A percentile compares a stretch with the other conserved stretches of the same genome.
Evolutionary conservation across 257 asterid species (phyloP).

Genomic region (Fraxinus quadrangulata): DNA sequence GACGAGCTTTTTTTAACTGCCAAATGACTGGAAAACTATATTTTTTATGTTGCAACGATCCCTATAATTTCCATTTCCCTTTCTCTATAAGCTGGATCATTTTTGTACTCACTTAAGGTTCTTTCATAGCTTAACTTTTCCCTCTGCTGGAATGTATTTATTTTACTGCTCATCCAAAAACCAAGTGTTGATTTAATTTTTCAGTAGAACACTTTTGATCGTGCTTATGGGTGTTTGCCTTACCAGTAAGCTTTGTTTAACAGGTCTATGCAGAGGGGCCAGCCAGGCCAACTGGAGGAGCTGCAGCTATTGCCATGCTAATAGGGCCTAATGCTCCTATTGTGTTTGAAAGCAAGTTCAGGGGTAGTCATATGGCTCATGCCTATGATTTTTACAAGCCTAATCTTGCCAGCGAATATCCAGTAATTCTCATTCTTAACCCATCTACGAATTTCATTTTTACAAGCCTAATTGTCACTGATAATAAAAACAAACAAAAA

Average conservation of each 20-base stretch:
- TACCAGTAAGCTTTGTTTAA: slow-evolving; percentile 24
- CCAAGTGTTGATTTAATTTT: slow-evolving; percentile 9
- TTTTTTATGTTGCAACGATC: neutral
- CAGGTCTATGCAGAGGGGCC: slow-evolving; percentile 99
- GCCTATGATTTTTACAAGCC: slow-evolving; percentile 98
- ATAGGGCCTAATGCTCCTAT: slow-evolving; percentile 99
- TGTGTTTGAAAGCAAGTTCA: slow-evolving; percentile 88
- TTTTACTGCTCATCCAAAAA: neutral
- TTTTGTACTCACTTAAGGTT: neutral
- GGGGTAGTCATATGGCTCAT: slow-evolving; percentile 97
- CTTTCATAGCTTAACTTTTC: neutral
- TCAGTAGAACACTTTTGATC: neutral
- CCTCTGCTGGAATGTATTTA: neutral
- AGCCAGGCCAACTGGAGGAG: slow-evolving; percentile 99
- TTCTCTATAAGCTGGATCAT: neutral
- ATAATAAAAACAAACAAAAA: neutral
- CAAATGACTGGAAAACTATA: neutral
- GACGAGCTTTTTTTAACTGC: neutral
- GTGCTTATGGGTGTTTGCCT: neutral
- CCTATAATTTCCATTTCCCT: neutral
- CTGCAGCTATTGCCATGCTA: slow-evolving; percentile 97
- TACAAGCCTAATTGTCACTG: slow-evolving; percentile 65
- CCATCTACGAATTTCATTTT: slow-evolving; percentile 33
- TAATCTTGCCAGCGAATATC: slow-evolving; percentile 97
- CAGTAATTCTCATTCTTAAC: slow-evolving; percentile 50